Percentiles rank a stretch among this genome's conserved stretches.
These are phyloP conservation scores for Lagenaria siceraria DNA, from an alignment of 306 rosid genomes.

Conservation along the genomic window DNA sequence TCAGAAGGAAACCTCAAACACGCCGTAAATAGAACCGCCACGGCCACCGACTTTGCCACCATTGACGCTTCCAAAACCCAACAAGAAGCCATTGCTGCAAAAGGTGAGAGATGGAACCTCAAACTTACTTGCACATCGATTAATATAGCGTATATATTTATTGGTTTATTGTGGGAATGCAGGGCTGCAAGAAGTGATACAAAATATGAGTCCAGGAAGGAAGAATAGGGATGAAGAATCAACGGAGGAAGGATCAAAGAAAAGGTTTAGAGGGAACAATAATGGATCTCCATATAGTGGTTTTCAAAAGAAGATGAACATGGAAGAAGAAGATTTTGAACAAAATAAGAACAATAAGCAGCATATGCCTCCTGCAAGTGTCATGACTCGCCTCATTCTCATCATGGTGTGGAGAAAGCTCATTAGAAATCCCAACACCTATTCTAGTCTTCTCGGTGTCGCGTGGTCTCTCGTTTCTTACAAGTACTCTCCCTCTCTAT, in stretches of 20 bases:
- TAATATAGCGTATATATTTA: too few species aligned
- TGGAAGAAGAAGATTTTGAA: slow-evolving; percentile 29
- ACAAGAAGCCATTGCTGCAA: slow-evolving; percentile 27
- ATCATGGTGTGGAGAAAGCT: slow-evolving; percentile 95
- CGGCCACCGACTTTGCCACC: slow-evolving; percentile 23
- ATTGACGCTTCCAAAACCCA: slow-evolving; percentile 34
- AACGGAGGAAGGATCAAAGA: slow-evolving; percentile 34
- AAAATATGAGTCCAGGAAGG: slow-evolving; percentile 50
- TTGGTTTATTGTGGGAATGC: not conserved
- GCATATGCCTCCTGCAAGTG: slow-evolving; percentile 78
- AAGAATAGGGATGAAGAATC: slow-evolving; percentile 20
- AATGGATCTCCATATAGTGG: slow-evolving; percentile 40
- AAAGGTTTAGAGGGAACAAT: slow-evolving; percentile 18
- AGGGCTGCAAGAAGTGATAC: slow-evolving; percentile 30
- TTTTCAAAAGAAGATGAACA: slow-evolving; percentile 37
- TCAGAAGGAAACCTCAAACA: slow-evolving; percentile 67
- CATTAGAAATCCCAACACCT: slow-evolving; percentile 80
- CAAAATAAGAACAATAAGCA: slow-evolving; percentile 29
- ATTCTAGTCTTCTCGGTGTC: slow-evolving; percentile 66
- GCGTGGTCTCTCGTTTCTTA: slow-evolving; percentile 72
- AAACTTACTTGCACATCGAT: not conserved
- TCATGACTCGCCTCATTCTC: slow-evolving; percentile 79
- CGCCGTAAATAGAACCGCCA: slow-evolving; percentile 45
- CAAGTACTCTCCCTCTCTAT: slow-evolving; percentile 22
- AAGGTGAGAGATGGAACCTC: slow-evolving; percentile 22